Base-by-base conservation (phyloP, 805 yeast genomes). In the baker's yeast (Saccharomyces cerevisiae) region DNA sequence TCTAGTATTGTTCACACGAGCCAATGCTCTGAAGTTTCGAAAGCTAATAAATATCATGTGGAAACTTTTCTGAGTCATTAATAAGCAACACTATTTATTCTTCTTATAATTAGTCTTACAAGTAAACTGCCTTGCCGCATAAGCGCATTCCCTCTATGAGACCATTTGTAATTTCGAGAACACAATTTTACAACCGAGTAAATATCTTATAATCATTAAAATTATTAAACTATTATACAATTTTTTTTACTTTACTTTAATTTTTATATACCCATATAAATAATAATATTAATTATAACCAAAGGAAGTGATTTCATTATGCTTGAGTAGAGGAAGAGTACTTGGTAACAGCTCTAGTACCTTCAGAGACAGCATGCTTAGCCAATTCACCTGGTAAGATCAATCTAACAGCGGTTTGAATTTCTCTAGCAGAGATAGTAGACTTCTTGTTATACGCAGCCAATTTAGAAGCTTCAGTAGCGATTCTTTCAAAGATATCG, bases 391-490 rank as follows among this genome's bases (percentile, higher is more conserved):
- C 97, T 67, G 98, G 98, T 69, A 91, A 85, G 77, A 91, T 90
- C 72, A 91, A 85, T 84, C 97, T 89, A 64, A 91, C 97, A 66
- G 98, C 97, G 67, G 97, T 91, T 82, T 91, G 97, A 70, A 91
- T 91, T 81, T 91, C 97, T 81, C 97, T 89, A 59, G 97, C 95
- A 64, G 97, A 89, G 72, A 92, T 91, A 67, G 98, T 91, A 57
- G 96, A 89, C 80, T 90, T 91, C 83, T 90, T 90, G 88, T 91
- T 91, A 87, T 91, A 91, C 72, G 96, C 96, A 78, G 97, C 97
- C 70, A 92, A 85, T 80, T 91, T 92, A 65, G 97, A 91, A 69
- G 97, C 97, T 81, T 91, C 97, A 69, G 92, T 78, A 68, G 97
- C 97, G 69, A 92, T 87, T 82, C 98, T 91, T 82, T 91, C 97